Evolutionary conservation across 345 rosid genomes (phyloP), one percentile per base, ranked within the genome.

Genomic region (Citrus mangshanensis): DNA sequence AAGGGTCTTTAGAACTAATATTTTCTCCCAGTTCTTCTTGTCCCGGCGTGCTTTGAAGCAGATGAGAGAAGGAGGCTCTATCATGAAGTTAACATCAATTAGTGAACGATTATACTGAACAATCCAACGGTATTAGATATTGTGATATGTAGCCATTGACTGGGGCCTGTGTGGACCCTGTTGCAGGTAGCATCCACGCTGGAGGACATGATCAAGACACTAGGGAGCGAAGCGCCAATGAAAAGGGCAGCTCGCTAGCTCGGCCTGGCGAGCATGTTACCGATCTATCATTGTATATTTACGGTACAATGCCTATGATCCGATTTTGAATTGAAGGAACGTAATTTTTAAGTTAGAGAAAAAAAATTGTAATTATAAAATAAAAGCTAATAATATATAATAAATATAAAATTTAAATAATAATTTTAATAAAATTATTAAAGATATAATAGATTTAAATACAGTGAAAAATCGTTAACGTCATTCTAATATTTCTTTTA

Each of bases 61-160:
- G 80, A 89, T 87, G 98, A 89, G 84, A 73, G 91, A 88, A 80
- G 98, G 97, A 0, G 84, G 97, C 46, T 55, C 85, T 32, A 89
- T 92, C 28, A 91, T 93, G 80, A 93, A 93, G 78, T 88, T 95
- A 1, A 82, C 97, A 8, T 91, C 97, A 1, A 80, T 9, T 40
- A 10, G 13, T 89, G 40, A 84, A 71, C 54, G 97, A 93, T 3
- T 94, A 89, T 83, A 27, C 67, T 38, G 95, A 9, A 97, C 19
- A 78, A 35, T 59, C 56, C 85, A 0, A 70, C 34, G 73, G 78
- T 87, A 63, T 87, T 94, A 0, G 97, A 90, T 74, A 90, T 90
- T 4, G 92, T 92, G 76, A 87, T 46, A 13, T 46, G 1, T 16
- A 13, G 51, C 51, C 90, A 1, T 93, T 89, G 84, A 90, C 95